phyloP scores from a whole-genome alignment of 345 rosid genomes.

The Acer negundo region DNA sequence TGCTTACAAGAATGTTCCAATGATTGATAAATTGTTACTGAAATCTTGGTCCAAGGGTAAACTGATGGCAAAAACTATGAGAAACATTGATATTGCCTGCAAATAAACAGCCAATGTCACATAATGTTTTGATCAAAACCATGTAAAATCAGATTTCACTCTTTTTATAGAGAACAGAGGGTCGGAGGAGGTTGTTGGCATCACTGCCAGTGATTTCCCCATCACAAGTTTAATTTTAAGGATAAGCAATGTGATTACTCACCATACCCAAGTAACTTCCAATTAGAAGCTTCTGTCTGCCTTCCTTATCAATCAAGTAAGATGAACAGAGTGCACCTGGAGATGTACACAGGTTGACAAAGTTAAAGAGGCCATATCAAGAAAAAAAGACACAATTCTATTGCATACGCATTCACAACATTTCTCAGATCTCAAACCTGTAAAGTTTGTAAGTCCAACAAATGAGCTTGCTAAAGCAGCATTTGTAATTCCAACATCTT shows the following conservation, averaged over 20 bases:
- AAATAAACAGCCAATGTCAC: conserved; percentile 16
- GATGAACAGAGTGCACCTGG: conserved; percentile 67
- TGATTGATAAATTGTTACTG: conserved; percentile 61
- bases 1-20: conserved; percentile 74
- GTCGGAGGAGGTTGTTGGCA: neutral
- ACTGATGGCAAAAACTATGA: conserved; percentile 50
- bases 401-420: neutral
- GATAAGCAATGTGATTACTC: conserved; percentile 26
- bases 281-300: conserved; percentile 63
- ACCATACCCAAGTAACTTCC: conserved; percentile 85
- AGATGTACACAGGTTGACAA: conserved; percentile 20
- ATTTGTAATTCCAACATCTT: conserved; percentile 64
- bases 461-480: conserved; percentile 62
- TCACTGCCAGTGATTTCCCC: neutral
- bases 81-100: conserved; percentile 79
- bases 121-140: conserved; percentile 7
- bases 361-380: conserved; percentile 8
- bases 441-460: conserved; percentile 68
- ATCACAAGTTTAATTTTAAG: conserved; percentile 7
- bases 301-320: conserved; percentile 68
- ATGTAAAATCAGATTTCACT: neutral
- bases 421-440: conserved; percentile 46
- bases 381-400: neutral
- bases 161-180: neutral
- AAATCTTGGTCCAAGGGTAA: conserved; percentile 64